Base-by-base conservation (phyloP, 1,284 basidiomycete genomes). In the Malassezia equina region DNA sequence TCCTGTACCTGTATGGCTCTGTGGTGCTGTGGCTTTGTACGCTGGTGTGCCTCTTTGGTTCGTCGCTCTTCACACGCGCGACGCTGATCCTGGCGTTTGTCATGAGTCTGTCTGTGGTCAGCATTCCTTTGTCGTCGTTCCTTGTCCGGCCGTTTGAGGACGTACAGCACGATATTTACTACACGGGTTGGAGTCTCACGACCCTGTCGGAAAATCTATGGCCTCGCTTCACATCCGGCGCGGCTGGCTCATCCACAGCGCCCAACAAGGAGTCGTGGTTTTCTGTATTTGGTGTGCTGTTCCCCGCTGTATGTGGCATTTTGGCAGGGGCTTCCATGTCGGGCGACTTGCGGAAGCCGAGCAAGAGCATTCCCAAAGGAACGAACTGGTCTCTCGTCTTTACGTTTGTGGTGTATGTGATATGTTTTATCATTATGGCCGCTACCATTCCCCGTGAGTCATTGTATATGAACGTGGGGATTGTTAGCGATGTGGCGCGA, bases 361-460 rank as follows among this genome's bases (percentile, higher is more conserved):
- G 66, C 57, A 73, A 73, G 54, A 73, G 71, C 55, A 71, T 73
- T 27, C 70, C 71, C n/a, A 73, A 73, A 52, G 69, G 71, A 19
- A 73, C 71, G 24, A 72, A 73, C 55, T 69, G 65, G 51, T 63
- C 71, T 41, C 61, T 73, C 15, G 32, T 69, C 21, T 73, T 71
- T 57, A 73, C 71, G 15, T 73, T 72, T 49, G 39, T 56, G 33
- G 51, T 73, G 47, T 73, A 73, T 42, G 56, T 63, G 4, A n/a
- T 62, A 27, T 59, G 52, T 48, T 72, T 73, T 47, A 45, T 73
- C 52, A 52, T 73, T 42, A 63, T 73, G 49, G 70, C 71, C 1
- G 61, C 61, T n/a, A 73, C 71, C 36, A 65, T 71, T 56, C 55
- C 65, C 25, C 64, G 71, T 27, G 58, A 67, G 47, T 65, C 64